Conservation (phyloP, 2,329 filamentous ascomycete species). For the Phyllosticta capitalensis region DNA sequence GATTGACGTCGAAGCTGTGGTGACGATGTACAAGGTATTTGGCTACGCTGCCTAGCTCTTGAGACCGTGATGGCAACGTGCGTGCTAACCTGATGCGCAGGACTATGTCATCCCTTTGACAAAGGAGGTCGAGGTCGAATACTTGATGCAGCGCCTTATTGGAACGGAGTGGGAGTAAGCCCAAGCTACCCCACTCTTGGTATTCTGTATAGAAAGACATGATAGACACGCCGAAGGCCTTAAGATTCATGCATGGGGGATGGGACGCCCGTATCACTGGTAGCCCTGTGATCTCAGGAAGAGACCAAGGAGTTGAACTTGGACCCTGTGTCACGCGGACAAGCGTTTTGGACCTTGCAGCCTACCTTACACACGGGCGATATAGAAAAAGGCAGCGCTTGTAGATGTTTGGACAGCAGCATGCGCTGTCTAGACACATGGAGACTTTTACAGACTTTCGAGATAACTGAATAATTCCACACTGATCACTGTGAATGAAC, state of each 20-base stretch:
- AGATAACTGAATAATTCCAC: no score
- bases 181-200: constrained; percentile 13
- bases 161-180: constrained; percentile 37
- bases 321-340: background rate
- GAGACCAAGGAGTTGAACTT: background rate
- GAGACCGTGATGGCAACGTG: background rate
- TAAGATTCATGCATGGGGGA: background rate
- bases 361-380: no score
- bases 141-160: constrained; percentile 84
- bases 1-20: constrained; percentile 74
- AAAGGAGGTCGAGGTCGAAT: constrained; percentile 97
- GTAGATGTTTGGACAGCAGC: background rate
- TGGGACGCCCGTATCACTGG: background rate
- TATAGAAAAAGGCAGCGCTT: background rate
- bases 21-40: constrained; percentile 39
- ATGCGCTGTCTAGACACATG: background rate
- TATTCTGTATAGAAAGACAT: background rate
- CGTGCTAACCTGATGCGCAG: constrained; percentile 16
- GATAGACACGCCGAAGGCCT: background rate
- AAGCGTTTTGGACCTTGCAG: background rate
- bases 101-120: constrained; percentile 92
- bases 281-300: background rate
- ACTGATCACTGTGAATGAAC: no score
- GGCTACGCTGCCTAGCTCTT: constrained; percentile 35
- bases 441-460: background rate